These are phyloP conservation scores for Carex myosuroides DNA, from an alignment of 176 grass and related monocot species.

Conservation along the genomic window DNA sequence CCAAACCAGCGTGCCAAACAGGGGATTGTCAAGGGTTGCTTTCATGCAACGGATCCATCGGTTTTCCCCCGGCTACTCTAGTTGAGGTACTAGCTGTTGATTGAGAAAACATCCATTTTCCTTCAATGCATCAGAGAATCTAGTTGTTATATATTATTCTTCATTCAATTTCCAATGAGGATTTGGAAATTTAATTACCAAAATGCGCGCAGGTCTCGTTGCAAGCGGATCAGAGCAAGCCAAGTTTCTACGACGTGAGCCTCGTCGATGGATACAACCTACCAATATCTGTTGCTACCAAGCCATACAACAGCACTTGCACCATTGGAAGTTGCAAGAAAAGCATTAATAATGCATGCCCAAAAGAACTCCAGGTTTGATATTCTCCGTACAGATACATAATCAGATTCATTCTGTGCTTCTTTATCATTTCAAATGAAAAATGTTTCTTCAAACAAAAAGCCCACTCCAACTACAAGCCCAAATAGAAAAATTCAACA, in stretches of 20 bases:
- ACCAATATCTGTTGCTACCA: constrained; percentile 47
- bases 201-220: constrained; percentile 28
- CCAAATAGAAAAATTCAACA: not conserved
- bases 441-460: not conserved
- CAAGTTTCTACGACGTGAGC: constrained; percentile 80
- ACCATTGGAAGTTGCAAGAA: constrained; percentile 46
- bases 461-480: not conserved
- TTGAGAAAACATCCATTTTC: not conserved
- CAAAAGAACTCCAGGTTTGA: constrained; percentile 47
- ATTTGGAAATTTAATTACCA: constrained; percentile 18
- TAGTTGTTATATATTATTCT: not conserved
- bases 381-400: not conserved
- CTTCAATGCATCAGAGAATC: not conserved
- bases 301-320: constrained; percentile 24
- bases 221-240: constrained; percentile 36
- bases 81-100: constrained; percentile 40
- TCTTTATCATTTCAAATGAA: not conserved
- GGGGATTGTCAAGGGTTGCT: constrained; percentile 64
- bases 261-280: constrained; percentile 91
- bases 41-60: constrained; percentile 72
- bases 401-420: not conserved
- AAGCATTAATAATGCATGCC: constrained; percentile 62
- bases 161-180: not conserved
- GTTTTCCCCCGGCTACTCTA: constrained; percentile 59
- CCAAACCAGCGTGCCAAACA: constrained; percentile 33